A percentile compares a stretch with the other conserved stretches of the same genome.
Conservation (phyloP, 306 rosid genomes). For the Hylodesmum podocarpum region DNA sequence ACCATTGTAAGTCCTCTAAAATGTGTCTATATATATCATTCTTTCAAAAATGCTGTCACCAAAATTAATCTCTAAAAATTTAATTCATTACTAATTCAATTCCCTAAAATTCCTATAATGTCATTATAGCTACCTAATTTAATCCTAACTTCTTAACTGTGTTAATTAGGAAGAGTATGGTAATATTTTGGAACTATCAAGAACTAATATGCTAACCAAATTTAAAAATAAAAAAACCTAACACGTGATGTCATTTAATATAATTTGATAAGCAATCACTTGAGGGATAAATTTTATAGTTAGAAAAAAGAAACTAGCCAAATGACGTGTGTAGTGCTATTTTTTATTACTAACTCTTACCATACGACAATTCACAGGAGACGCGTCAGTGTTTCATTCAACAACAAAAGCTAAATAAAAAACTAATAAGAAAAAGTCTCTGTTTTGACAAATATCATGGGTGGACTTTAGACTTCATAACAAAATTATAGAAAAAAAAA, state of each 20-base stretch:
- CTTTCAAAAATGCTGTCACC: background rate
- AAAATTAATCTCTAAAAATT: background rate
- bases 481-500: no score
- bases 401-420: no score
- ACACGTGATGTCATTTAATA: background rate
- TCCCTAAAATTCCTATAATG: background rate
- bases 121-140: background rate
- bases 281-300: background rate
- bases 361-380: no score
- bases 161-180: background rate
- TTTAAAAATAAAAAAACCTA: background rate
- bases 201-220: background rate
- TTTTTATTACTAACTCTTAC: no score
- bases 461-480: no score
- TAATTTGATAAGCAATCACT: background rate
- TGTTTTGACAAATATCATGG: no score
- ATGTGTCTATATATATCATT: background rate
- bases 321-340: background rate
- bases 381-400: no score
- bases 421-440: no score
- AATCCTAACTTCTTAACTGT: no score
- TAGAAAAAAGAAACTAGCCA: background rate
- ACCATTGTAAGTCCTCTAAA: background rate
- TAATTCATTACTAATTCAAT: background rate
- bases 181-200: background rate